Evolutionary conservation across 345 rosid genomes (phyloP).

Genomic region (Brassica carinata): DNA sequence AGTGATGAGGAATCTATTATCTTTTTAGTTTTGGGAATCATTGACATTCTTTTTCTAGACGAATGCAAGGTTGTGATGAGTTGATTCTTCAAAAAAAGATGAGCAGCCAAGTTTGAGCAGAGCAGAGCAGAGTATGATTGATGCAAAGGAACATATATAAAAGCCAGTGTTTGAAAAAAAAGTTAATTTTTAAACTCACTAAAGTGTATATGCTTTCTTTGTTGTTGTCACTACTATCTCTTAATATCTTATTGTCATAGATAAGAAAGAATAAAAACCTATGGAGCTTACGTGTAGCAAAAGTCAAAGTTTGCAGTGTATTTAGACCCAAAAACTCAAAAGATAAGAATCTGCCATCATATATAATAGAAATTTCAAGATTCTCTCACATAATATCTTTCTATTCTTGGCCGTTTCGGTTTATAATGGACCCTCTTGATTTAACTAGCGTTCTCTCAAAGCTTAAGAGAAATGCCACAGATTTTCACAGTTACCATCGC

Average conservation of each 20-base stretch:
- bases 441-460: neutral
- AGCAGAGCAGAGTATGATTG: slow-evolving; percentile 33
- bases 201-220: slow-evolving; percentile 36
- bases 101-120: slow-evolving; percentile 33
- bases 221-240: slow-evolving; percentile 13
- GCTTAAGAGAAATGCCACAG: neutral
- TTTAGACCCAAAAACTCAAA: neutral
- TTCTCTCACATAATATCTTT: slow-evolving; percentile 10
- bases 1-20: slow-evolving; percentile 35
- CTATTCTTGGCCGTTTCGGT: slow-evolving; percentile 2
- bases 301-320: slow-evolving; percentile 7
- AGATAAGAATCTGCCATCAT: neutral
- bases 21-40: slow-evolving; percentile 36
- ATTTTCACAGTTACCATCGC: neutral
- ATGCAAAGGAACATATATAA: slow-evolving; percentile 27
- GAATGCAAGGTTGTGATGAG: slow-evolving; percentile 30
- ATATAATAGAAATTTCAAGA: slow-evolving; percentile 5
- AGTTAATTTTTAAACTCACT: neutral
- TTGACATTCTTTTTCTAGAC: slow-evolving; percentile 35
- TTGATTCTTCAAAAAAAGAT: slow-evolving; percentile 31
- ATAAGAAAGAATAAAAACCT: slow-evolving; percentile 1
- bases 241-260: slow-evolving; percentile 8
- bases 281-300: neutral
- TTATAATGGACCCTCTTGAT: neutral
- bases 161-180: slow-evolving; percentile 15